Evolutionary conservation across 2,329 filamentous ascomycete species (phyloP), one percentile per base, ranked within the genome.

Genomic region (Alternaria metachromatica): DNA sequence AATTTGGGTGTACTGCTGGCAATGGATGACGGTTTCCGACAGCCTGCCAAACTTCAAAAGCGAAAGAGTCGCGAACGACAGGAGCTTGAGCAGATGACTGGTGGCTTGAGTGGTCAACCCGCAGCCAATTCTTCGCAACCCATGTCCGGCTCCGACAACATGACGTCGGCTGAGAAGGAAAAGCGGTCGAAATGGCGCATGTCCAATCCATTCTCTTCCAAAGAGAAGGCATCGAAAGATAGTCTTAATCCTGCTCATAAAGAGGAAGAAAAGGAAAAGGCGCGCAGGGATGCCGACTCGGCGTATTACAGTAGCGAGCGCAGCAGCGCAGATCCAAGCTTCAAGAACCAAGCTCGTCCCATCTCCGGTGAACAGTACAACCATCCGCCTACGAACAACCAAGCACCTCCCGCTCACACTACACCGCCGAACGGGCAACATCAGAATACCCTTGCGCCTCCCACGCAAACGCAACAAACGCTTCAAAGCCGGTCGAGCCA

Each of bases 171-270:
- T 2, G 75, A 76, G 9, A 78, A 78, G 55, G 77, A 79, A 41
- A 80, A 79, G 69, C 74, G 70, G 37, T 79, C 77, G 9, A 78
- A 76, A 67, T 80, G 75, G 71, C 74, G 75, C 18, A 69, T 79
- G 25, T 80, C 77, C 10, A 78, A 78, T 25, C 75, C 75, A 3
- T 80, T 79, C 59, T 76, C 78, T 51, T 74, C 73, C 18, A 79
- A 78, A 62, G 76, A 78, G 28, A 78, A 78, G 61, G 68, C 75
- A 11, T 59, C 49, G 4, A 62, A 62, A 33, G 63, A 71, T n/a
- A 63, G 55, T 26, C 30, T 55, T 12, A 33, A 30, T 20, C 60
- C 59, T n/a, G 26, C 44, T 30, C 58, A 65, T 1, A 58, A 60
- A 15, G 66, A 72, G 8, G 56, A 72, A 6, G 60, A 55, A 23